A percentile compares a stretch with the other conserved stretches of the same genome.
Evolutionary conservation across 768 basidiomycete genomes (phyloP).

Genomic region (Pleurotus djamor): DNA sequence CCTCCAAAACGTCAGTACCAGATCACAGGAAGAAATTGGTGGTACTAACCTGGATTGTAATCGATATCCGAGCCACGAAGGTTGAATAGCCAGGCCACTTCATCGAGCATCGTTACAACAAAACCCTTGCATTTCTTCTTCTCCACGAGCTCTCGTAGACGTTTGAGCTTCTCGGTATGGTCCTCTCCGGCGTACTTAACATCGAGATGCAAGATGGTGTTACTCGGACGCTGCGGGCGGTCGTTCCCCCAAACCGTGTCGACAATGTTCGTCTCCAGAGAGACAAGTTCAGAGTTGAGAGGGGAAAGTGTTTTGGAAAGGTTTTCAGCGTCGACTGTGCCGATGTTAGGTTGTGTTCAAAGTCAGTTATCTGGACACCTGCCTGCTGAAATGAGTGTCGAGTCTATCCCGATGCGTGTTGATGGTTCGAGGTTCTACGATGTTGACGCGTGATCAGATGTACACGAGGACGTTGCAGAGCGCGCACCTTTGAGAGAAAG

Average conservation of each 20-base stretch:
- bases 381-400: slow-evolving; percentile 72
- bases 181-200: slow-evolving; percentile 70
- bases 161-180: slow-evolving; percentile 62
- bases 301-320: slow-evolving; percentile 55
- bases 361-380: slow-evolving; percentile 11
- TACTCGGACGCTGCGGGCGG: slow-evolving; percentile 67
- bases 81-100: slow-evolving; percentile 94
- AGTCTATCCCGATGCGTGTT: slow-evolving; percentile 79
- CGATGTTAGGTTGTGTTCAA: background rate
- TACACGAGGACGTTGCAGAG: background rate
- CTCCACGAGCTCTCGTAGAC: slow-evolving; percentile 60
- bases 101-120: slow-evolving; percentile 88
- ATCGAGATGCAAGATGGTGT: slow-evolving; percentile 65
- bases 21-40: background rate
- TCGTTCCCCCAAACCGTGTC: slow-evolving; percentile 73
- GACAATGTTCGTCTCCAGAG: slow-evolving; percentile 70
- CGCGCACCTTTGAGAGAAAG: slow-evolving; percentile 66
- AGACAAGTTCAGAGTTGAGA: slow-evolving; percentile 59
- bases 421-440: slow-evolving; percentile 57
- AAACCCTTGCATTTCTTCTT: slow-evolving; percentile 68
- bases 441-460: slow-evolving; percentile 2
- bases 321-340: slow-evolving; percentile 60
- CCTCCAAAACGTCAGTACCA: background rate
- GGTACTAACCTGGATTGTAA: slow-evolving; percentile 59
- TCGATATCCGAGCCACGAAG: slow-evolving; percentile 90